A percentile compares a stretch with the other conserved stretches of the same genome.
Evolutionary conservation across 1,139 yeast species (phyloP).

Genomic region (Candida frijolesensis): DNA sequence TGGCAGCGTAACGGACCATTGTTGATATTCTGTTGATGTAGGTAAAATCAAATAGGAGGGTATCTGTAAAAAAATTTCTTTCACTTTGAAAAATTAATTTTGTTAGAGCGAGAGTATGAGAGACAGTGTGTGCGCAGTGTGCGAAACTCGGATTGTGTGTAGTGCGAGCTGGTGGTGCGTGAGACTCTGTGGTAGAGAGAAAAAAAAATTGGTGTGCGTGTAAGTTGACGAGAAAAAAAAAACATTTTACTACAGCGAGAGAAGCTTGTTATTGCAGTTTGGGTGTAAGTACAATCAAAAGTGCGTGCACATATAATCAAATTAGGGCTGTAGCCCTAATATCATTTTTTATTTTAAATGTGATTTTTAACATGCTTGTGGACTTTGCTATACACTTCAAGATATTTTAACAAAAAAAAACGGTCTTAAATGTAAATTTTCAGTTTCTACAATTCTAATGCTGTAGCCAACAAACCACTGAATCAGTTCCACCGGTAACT

Average conservation of each 20-base stretch:
- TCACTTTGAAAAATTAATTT: conserved; percentile 3
- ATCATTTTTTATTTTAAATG: neutral
- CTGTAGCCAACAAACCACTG: too few species aligned
- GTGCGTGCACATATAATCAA: neutral
- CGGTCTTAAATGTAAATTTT: too few species aligned
- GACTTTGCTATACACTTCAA: too few species aligned
- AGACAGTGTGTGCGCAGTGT: neutral
- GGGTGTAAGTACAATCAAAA: conserved; percentile 1
- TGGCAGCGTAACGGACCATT: conserved; percentile 92
- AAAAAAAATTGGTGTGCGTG: neutral
- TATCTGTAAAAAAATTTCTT: conserved; percentile 3
- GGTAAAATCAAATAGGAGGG: conserved; percentile 4
- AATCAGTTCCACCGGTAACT: neutral
- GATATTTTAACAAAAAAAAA: too few species aligned
- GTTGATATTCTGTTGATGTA: conserved; percentile 11
- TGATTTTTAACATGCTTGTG: neutral
- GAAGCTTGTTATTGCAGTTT: conserved; percentile 5
- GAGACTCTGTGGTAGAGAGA: neutral
- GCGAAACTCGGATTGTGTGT: conserved; percentile 5
- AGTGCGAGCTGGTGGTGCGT: neutral
- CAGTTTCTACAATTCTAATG: neutral
- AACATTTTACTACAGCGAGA: neutral
- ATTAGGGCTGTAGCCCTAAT: conserved; percentile 2
- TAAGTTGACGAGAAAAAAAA: neutral
- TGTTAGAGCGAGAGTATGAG: conserved; percentile 3